Percentiles rank a stretch among this genome's conserved stretches.
Evolutionary conservation across 1,284 basidiomycete genomes (phyloP).

Genomic region (Ustilago hordei): DNA sequence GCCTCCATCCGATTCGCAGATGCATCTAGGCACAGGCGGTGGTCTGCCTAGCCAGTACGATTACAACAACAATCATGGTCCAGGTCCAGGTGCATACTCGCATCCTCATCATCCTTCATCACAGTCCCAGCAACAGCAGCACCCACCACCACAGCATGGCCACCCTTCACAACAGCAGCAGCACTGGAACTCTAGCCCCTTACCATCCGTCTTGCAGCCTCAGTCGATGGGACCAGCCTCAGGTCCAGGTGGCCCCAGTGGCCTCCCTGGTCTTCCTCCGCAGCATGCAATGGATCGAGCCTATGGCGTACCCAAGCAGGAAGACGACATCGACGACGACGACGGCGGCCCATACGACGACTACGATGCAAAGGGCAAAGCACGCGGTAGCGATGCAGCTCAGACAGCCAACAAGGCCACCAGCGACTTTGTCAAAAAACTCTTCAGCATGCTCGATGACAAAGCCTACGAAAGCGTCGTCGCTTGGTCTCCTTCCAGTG

Average conservation of each 20-base stretch:
- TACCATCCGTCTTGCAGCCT: slow-evolving; percentile 42
- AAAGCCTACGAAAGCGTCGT: slow-evolving; percentile 80
- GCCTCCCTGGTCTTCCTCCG: slow-evolving; percentile 2
- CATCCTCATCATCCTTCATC: slow-evolving; percentile 32
- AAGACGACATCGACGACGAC: slow-evolving; percentile 45
- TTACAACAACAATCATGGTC: slow-evolving; percentile 19
- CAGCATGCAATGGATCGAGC: slow-evolving; percentile 23
- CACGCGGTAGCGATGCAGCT: slow-evolving; percentile 18
- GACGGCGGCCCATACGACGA: slow-evolving; percentile 36
- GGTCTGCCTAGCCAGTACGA: slow-evolving; percentile 25
- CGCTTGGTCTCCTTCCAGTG: slow-evolving; percentile 85
- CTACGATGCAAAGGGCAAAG: slow-evolving; percentile 35
- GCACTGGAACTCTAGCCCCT: slow-evolving; percentile 34
- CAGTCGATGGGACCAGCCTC: slow-evolving; percentile 14
- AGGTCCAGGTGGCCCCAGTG: slow-evolving; percentile 1
- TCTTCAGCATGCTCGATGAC: slow-evolving; percentile 91
- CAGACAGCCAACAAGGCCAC: slow-evolving; percentile 50
- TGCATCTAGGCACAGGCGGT: slow-evolving; percentile 20
- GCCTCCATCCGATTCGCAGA: slow-evolving; percentile 21
- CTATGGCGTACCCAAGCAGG: slow-evolving; percentile 22
- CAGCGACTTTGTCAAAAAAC: slow-evolving; percentile 91
- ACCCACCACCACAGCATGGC: slow-evolving; percentile 14
- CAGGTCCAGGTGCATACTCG: slow-evolving; percentile 11
- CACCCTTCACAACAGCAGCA: slow-evolving; percentile 26
- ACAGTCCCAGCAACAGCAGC: slow-evolving; percentile 24